Evolutionary conservation across 2,329 filamentous ascomycete genomes (phyloP), one percentile per base, ranked within the genome.

Genomic region (Colletotrichum sp.): DNA sequence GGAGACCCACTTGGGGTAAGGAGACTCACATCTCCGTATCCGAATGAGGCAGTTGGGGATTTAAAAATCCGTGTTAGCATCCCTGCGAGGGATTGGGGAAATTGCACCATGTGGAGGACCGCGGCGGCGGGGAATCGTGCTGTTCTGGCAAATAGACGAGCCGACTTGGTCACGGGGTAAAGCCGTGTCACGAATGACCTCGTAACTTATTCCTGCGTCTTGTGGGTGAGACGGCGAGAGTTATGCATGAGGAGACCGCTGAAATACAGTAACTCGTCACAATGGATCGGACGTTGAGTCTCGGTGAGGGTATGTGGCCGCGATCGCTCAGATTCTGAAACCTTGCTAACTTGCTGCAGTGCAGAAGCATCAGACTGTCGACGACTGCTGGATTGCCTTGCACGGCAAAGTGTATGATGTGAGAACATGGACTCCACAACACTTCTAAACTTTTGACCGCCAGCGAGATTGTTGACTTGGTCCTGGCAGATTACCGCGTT

Each of bases 301-400:
- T 67, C 7, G 61, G 13, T 14, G 68, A 75, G 26, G 68, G 72
- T 65, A 60, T 28, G 68, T 61, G 7, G 13, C 32, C 26, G 7
- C 9, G 4, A 34, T 28, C 2, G 26, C 12, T 7, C 30, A 34
- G 14, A 9, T 12, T 12, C 28, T 28, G 16, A 21, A 30, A 10
- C 28, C 14, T 32, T 26, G 24, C 63, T 66, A 48, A 75, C 30
- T 18, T 18, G 5, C 10, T 7, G 4, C 79, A 95, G 95, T 97
- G 79, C 92, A 93, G 74, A 93, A 95, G 81, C 95, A 98, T 86
- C 94, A 93, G 80, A 91, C 92, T 2, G 81, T 89, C 59, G 91
- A 95, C 21, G 95, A 93, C 85, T 98, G 95, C 86, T 98, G 95
- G 95, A 95, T 97, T 0, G 89, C 95, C n/a, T n/a, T n/a, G n/a